A percentile compares a stretch with the other conserved stretches of the same genome.
Evolutionary conservation across 805 yeast species (phyloP).

Genomic region (Alloascoidea hylecoeti): DNA sequence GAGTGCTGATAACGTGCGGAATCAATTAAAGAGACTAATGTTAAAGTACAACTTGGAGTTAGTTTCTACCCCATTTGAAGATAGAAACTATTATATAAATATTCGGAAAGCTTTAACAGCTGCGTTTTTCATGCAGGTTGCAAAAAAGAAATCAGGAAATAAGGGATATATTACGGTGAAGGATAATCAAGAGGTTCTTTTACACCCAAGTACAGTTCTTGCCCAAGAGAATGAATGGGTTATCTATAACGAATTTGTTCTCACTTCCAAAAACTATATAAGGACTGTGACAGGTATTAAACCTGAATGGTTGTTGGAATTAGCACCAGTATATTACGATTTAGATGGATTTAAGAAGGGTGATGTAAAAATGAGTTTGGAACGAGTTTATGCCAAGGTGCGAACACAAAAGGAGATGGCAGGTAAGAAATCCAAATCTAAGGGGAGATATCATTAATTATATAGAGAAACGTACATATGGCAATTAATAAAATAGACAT

Average conservation of each 20-base stretch:
- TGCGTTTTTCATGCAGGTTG: conserved; percentile 98
- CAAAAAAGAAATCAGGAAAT: conserved; percentile 52
- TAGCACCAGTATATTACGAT: conserved; percentile 62
- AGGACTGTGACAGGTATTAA: conserved; percentile 84
- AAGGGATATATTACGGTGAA: conserved; percentile 85
- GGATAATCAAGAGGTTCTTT: conserved; percentile 89
- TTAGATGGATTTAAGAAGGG: conserved; percentile 50
- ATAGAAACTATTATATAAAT: conserved; percentile 54
- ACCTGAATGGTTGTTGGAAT: conserved; percentile 85
- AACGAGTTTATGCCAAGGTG: conserved; percentile 36
- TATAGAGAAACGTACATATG: no score
- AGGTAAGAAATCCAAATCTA: no score
- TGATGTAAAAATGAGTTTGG: conserved; percentile 57
- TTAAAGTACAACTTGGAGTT: conserved; percentile 64
- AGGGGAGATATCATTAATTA: no score
- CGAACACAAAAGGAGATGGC: conserved; percentile 18
- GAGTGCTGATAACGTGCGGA: conserved; percentile 77
- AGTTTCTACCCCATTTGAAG: conserved; percentile 51
- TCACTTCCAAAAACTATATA: conserved; percentile 86
- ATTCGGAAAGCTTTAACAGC: conserved; percentile 75
- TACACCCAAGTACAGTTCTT: conserved; percentile 88
- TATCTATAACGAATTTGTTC: conserved; percentile 86
- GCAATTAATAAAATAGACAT: no score
- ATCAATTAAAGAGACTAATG: conserved; percentile 76
- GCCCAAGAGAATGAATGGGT: conserved; percentile 90